Percentiles rank a stretch among this genome's conserved stretches.
phyloP scores from a whole-genome alignment of 192 early-diverging fungal species.

The Linnemannia exigua region DNA sequence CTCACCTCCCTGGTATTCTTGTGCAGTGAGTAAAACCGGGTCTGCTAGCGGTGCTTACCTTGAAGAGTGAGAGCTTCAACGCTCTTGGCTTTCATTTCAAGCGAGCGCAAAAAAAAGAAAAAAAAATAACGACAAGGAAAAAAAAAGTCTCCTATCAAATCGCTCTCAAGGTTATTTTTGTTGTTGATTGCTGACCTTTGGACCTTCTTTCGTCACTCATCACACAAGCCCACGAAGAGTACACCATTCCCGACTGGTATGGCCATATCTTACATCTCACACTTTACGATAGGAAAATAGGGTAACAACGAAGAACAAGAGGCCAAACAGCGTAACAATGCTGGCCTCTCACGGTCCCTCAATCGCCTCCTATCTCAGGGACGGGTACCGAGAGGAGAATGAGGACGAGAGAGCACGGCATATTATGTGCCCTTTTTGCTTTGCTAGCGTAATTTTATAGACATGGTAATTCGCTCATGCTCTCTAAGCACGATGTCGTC shows the following conservation, averaged over 20 bases:
- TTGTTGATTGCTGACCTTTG: neutral
- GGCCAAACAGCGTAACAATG: neutral
- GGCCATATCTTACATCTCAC: neutral
- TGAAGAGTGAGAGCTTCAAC: neutral
- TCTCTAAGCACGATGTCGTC: neutral
- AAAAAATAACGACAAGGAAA: neutral
- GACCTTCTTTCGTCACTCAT: neutral
- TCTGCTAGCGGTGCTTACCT: neutral
- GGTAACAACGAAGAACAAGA: neutral
- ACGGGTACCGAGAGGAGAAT: too few relatives aligned
- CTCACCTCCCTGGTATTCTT: too few relatives aligned
- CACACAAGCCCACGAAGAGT: too few relatives aligned
- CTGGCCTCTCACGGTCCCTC: neutral
- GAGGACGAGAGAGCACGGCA: neutral
- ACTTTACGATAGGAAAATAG: neutral
- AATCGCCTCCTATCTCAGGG: neutral
- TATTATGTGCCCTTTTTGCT: neutral
- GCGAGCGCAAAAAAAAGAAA: neutral
- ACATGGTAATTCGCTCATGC: neutral
- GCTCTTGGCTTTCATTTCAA: conserved; percentile 3
- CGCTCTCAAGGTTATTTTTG: conserved; percentile 8
- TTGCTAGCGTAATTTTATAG: neutral
- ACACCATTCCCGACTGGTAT: neutral
- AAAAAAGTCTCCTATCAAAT: conserved; percentile 10
- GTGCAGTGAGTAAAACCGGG: neutral